Evolutionary conservation across 176 grass and related monocot genomes (phyloP), one percentile per base, ranked within the genome.

Genomic region (Aegilops umbellulata): DNA sequence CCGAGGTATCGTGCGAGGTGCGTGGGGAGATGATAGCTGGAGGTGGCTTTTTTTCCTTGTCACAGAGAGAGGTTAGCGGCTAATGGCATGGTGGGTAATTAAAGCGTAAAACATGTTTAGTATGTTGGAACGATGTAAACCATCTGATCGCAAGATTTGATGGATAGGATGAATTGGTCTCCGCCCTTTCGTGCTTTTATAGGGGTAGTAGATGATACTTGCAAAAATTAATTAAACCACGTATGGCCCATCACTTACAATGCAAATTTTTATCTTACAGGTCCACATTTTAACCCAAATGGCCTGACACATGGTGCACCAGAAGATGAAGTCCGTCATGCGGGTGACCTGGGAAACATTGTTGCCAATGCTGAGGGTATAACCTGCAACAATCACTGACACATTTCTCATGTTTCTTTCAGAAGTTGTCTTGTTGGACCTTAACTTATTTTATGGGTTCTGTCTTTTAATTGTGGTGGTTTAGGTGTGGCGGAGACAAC

Each of bases 261-360:
- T 71, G 23, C n/a, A 78, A 74, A 20, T 1, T 26, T 70, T 60
- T 79, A 31, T 88, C 39, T 51, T 61, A 20, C 60, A 99, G 97
- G 94, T 60, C 58, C 97, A 74, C 97, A 99, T 88, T 99, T 99
- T 70, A 96, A 99, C 80, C 97, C 97, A 64, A 92, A 92, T 24
- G 79, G 39, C 7, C 0, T 88, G 88, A 96, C 88, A 17, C 97
- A 99, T 42, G 94, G 93, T 60, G 94, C 96, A 17, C 96, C 96
- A 65, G 86, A 86, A 85, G 91, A 94, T 75, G 79, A 95, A 90
- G 70, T 94, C 15, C 94, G 92, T 41, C 94, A 97, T 83, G 94
- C 92, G 25, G 94, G 94, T 85, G 94, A 97, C 90, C 88, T 97
- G 83, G 94, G 92, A 94, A 98, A 95, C 88, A 86, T 94, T 77